Evolutionary conservation across 2,329 filamentous ascomycete genomes (phyloP), one percentile per base, ranked within the genome.

Genomic region (Cladosporium sphaerospermum): DNA sequence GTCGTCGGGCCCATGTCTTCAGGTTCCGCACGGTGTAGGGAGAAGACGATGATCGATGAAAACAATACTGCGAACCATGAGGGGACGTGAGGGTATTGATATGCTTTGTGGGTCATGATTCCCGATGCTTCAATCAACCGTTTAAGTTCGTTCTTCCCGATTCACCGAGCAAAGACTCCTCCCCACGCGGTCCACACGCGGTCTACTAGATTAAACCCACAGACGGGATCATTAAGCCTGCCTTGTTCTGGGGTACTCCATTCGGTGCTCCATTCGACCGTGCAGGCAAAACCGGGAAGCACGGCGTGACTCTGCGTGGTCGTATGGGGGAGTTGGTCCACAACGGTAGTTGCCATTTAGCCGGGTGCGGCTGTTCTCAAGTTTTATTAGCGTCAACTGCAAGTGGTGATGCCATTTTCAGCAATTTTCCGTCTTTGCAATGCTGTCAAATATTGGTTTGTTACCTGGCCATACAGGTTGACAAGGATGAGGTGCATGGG

Each of bases 201-300:
- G 23, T 28, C 23, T 28, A 28, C 50, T 33, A 51, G 31, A 51
- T 44, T 37, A 51, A 51, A 14, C 16, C 48, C 28, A 16, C 36
- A 32, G 37, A 49, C 51, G 51, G 39, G 36, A 47, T 53, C 51
- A 36, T 23, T 13, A 32, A 47, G 43, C 51, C 42, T 53, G 31
- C 32, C 51, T 47, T 9, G n/a, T 42, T 53, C 23, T 23, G 44
- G 42, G 36, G 32, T 34, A 41, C 23, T 56, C 54, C 54, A 23
- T 56, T 53, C 37, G 36, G 32, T 34, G 34, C 23, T 56, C 54
- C 54, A 23, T 56, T 53, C 37, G 46, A 33, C 54, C 50, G 54
- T 34, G 46, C 32, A 53, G 51, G 54, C 54, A 56, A 41, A 53
- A 40, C 10, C 50, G 51, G 43, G 34, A 46, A 31, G 32, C 34